A percentile compares a stretch with the other conserved stretches of the same genome.
phyloP scores from a whole-genome alignment of 2,329 filamentous ascomycete genomes.

The Clonostachys rosea region DNA sequence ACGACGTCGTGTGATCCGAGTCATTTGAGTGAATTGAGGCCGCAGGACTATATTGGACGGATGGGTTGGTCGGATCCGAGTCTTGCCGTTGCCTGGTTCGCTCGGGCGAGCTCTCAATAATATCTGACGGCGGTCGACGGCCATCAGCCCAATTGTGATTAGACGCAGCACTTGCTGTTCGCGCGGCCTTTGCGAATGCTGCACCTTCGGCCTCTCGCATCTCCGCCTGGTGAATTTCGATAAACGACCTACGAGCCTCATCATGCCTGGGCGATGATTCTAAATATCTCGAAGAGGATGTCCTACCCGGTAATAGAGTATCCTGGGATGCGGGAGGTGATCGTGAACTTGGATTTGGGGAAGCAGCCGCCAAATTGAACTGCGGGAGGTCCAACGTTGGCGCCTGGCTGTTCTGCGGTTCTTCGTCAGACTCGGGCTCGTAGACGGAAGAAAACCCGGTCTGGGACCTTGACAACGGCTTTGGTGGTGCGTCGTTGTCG shows the following conservation, averaged over 20 bases:
- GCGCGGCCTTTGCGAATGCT: constrained; percentile 48
- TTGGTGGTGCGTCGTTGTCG: constrained; percentile 1
- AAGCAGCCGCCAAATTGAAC: too few species aligned
- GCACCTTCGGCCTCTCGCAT: constrained; percentile 57
- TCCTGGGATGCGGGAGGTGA: not conserved
- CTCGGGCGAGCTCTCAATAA: constrained; percentile 11
- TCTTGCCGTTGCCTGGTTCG: constrained; percentile 14
- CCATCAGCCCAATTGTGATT: constrained; percentile 23
- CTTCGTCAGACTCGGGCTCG: constrained; percentile 9
- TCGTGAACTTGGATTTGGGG: not conserved
- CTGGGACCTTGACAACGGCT: not conserved
- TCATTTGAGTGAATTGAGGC: constrained; percentile 25
- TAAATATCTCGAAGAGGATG: constrained; percentile 32
- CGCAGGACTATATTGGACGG: constrained; percentile 33
- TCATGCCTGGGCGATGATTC: constrained; percentile 35
- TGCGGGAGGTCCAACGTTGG: not conserved
- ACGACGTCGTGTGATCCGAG: constrained; percentile 10
- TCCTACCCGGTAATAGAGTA: constrained; percentile 22
- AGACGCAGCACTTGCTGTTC: constrained; percentile 21
- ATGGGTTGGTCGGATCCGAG: constrained; percentile 11
- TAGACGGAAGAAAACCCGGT: constrained; percentile 34
- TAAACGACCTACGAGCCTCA: constrained; percentile 52
- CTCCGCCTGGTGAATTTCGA: constrained; percentile 53
- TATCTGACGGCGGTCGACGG: constrained; percentile 7
- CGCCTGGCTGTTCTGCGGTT: not conserved